Percentiles rank a stretch among this genome's conserved stretches.
Evolutionary conservation across 257 asterid genomes (phyloP).

Genomic region (Nemophila menziesii): DNA sequence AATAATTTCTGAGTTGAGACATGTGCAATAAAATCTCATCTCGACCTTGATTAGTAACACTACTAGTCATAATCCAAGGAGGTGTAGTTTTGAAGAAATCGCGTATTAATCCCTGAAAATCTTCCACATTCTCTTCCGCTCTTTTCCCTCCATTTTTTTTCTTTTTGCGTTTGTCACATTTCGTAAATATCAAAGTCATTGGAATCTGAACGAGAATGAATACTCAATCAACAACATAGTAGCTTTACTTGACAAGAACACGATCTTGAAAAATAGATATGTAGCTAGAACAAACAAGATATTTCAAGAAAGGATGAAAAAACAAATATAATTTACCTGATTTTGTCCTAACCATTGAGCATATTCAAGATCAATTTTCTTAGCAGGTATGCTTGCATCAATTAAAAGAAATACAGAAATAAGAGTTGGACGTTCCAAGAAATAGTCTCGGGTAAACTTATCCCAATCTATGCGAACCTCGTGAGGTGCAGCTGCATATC

Average conservation of each 20-base stretch:
- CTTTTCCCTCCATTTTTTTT: conserved; percentile 83
- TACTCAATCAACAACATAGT: not conserved
- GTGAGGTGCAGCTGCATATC: conserved; percentile 93
- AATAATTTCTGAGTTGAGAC: conserved; percentile 90
- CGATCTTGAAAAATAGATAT: not conserved
- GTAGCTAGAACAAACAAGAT: not conserved
- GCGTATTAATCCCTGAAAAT: conserved; percentile 54
- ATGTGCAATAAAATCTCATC: conserved; percentile 89
- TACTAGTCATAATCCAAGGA: conserved; percentile 98
- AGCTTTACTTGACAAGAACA: not conserved
- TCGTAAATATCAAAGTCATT: conserved; percentile 83
- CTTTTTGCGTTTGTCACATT: conserved; percentile 95
- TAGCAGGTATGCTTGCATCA: conserved; percentile 92
- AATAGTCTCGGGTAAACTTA: conserved; percentile 88
- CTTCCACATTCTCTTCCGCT: conserved; percentile 71
- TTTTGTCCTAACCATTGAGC: conserved; percentile 95
- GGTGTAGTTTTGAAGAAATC: conserved; percentile 65
- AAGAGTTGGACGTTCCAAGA: conserved; percentile 76
- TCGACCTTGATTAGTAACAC: conserved; percentile 90
- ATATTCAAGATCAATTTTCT: conserved; percentile 76
- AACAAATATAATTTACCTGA: conserved; percentile 35
- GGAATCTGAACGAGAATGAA: conserved; percentile 54
- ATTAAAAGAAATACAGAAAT: conserved; percentile 94
- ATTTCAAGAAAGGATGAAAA: conserved; percentile 1
- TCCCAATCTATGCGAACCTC: conserved; percentile 85